Base-by-base conservation (phyloP, 2,329 filamentous ascomycete species). In the Penicillium sp. region DNA sequence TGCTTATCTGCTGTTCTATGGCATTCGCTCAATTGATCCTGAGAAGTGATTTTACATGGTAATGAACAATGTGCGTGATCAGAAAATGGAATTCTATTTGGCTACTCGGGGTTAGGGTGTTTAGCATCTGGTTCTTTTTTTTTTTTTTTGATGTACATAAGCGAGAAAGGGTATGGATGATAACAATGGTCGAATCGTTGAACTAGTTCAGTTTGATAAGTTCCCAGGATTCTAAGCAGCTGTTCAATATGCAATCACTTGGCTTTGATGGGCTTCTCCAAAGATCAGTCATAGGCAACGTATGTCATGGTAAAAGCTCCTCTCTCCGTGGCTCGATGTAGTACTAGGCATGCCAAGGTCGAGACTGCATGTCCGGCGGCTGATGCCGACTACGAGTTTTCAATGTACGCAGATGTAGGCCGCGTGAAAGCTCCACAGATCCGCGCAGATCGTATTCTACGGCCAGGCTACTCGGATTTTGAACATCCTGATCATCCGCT, bases 1-100 rank as follows among this genome's bases (percentile, higher is more conserved):
- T 75, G 93, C 94, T 0, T 98, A 97, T 76, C 81, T 98, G 59
- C 81, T 98, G 56, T 97, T 97, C 75, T 98, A 98, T 63, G 78
- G 75, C 22, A 69, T 81, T 54, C 75, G 77, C 25, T 73, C 71
- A 8, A 67, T 78, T 43, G 65, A 64, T 6, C 30, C 60, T 6
- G 61, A 57, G 4, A 58, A 59, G 11, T 46, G 53, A 48, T 19
- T 1, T 16, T 22, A 16, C 11, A 22, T 5, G 13, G 14, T n/a
- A 22, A 30, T 33, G 52, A 54, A 33, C 48, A 19, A 51, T 30
- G 10, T 35, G 37, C 13, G n/a, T 58, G 37, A 35, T 6, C 14
- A 45, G 19, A n/a, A 43, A 16, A 22, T 26, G 16, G 54, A 43
- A 38, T 28, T 38, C 13, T 14, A 25, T 25, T 26, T 49, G 43